A percentile compares a stretch with the other conserved stretches of the same genome.
Evolutionary conservation across 768 basidiomycete species (phyloP).

Genomic region (Cystobasidium tubakii): DNA sequence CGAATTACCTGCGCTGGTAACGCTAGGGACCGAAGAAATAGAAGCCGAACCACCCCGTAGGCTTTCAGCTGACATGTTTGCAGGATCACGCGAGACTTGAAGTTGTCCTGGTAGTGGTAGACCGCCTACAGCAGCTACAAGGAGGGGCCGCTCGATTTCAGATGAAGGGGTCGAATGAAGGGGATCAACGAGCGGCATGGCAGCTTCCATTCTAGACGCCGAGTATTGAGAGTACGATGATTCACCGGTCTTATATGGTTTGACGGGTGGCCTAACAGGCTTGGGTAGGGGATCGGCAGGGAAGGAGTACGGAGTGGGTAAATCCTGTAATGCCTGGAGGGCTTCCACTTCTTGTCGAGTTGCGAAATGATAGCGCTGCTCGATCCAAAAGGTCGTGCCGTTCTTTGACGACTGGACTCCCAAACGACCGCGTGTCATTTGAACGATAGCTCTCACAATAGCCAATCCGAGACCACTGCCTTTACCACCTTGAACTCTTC

Average conservation of each 20-base stretch:
- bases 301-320: conserved; percentile 6
- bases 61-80: neutral
- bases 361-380: conserved; percentile 38
- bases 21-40: neutral
- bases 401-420: conserved; percentile 49
- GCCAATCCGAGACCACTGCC: conserved; percentile 53
- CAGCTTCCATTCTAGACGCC: conserved; percentile 5
- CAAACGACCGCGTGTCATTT: conserved; percentile 51
- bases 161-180: neutral
- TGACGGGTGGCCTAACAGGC: conserved; percentile 24
- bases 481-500: conserved; percentile 53
- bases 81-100: neutral
- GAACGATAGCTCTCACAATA: conserved; percentile 53
- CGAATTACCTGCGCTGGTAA: neutral
- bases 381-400: conserved; percentile 46
- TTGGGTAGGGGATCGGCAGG: neutral
- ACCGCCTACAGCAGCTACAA: neutral
- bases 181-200: neutral
- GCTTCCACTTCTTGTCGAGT: conserved; percentile 31
- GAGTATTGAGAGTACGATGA: conserved; percentile 31
- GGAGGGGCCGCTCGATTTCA: conserved; percentile 11
- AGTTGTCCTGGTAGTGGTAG: neutral
- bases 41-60: neutral
- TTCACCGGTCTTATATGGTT: conserved; percentile 26
- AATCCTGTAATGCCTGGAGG: conserved; percentile 24